Percentiles rank a stretch among this genome's conserved stretches.
These are phyloP conservation scores for Knufia petricola DNA, from an alignment of 2,329 filamentous ascomycete species.

Conservation along the genomic window DNA sequence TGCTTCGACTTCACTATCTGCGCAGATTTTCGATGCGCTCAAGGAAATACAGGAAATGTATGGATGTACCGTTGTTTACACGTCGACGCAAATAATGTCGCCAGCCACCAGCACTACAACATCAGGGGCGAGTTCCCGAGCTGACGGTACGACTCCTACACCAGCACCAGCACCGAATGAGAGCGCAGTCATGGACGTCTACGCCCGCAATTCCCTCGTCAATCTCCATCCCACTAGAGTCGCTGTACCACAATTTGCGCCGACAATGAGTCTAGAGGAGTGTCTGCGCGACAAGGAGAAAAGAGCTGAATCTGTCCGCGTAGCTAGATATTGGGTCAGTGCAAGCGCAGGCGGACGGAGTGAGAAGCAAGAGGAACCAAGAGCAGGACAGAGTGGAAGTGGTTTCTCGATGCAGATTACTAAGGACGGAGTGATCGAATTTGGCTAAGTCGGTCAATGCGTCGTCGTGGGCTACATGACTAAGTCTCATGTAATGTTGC, in stretches of 20 bases:
- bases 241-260: conserved; percentile 30
- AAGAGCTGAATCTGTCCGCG: conserved; percentile 28
- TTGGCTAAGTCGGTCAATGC: no score
- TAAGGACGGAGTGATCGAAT: neutral
- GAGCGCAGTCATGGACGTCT: neutral
- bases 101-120: conserved; percentile 2
- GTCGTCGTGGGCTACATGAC: no score
- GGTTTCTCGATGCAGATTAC: neutral
- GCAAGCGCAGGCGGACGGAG: neutral
- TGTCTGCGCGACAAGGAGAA: conserved; percentile 28
- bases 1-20: neutral
- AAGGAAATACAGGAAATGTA: conserved; percentile 31
- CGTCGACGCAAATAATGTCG: conserved; percentile 19
- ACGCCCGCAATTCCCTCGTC: conserved; percentile 24
- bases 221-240: conserved; percentile 31
- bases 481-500: no score
- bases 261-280: conserved; percentile 26
- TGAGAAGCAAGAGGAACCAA: neutral
- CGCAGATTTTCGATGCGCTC: conserved; percentile 21
- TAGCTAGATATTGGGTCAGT: neutral
- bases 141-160: conserved; percentile 12
- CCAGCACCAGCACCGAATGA: conserved; percentile 7
- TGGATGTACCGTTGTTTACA: conserved; percentile 33
- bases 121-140: no score
- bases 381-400: neutral